phyloP scores from a whole-genome alignment of 345 rosid species.

The Melaleuca quinquenervia region DNA sequence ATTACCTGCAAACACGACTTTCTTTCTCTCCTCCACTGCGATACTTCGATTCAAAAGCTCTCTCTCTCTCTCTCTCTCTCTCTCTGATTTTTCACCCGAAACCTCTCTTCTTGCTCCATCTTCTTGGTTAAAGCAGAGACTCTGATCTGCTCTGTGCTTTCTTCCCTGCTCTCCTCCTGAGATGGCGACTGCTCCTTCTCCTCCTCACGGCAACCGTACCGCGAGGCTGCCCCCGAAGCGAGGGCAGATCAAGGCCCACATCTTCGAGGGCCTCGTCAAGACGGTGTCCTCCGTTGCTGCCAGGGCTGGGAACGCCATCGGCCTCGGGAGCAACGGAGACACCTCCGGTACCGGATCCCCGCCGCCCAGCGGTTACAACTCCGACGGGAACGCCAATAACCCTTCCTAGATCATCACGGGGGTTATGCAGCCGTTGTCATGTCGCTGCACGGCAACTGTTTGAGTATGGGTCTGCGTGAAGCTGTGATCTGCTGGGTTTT shows the following conservation, averaged over 20 bases:
- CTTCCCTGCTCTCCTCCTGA: not conserved
- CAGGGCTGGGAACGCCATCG: not conserved
- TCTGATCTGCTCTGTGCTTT: not conserved
- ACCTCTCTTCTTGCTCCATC: not conserved
- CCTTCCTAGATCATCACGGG: not conserved
- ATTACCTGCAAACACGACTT: not conserved
- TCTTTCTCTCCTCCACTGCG: not conserved
- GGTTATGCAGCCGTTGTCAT: not conserved
- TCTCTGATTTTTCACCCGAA: not conserved
- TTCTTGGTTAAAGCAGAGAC: not conserved
- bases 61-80: not conserved
- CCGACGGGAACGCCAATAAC: not conserved
- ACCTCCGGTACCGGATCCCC: not conserved
- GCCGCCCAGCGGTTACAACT: not conserved
- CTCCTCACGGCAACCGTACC: not conserved
- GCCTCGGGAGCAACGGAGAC: not conserved
- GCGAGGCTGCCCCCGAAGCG: slow-evolving; percentile 15
- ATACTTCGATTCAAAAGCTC: not conserved
- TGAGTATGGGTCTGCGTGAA: not conserved
- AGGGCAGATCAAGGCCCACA: slow-evolving; percentile 27
- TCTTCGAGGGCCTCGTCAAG: slow-evolving; percentile 11
- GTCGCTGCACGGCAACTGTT: not conserved
- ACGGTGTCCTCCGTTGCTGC: not conserved
- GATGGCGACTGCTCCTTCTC: slow-evolving; percentile 5
- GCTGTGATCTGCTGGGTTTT: not conserved